Base-by-base conservation (phyloP, 169 alveolate species). In the Theileria orientalis region DNA sequence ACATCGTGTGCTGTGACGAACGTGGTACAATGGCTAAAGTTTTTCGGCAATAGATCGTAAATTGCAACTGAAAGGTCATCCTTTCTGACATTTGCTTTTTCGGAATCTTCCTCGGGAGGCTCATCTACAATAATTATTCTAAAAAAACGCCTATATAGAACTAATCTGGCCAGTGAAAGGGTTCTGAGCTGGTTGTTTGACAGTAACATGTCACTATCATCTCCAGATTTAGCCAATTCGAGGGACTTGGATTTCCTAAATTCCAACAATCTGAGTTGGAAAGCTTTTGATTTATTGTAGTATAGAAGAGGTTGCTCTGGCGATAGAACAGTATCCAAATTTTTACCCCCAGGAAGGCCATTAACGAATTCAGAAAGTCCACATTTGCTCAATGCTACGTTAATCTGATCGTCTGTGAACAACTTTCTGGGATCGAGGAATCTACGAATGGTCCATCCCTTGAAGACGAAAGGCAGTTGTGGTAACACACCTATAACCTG, bases 151-250 rank as follows among this genome's bases (percentile, higher is more conserved):
- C n/a, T n/a, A n/a, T n/a, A n/a, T n/a, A n/a, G n/a, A n/a, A n/a
- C n/a, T n/a, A n/a, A n/a, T n/a, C n/a, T n/a, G n/a, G n/a, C n/a
- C n/a, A n/a, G n/a, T n/a, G n/a, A n/a, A n/a, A 90, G 67, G 56
- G 77, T 87, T 19, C 95, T 77, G 52, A 87, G 86, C 63, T 77
- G 86, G 11, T 68, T 33, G 2, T 35, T 25, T 5, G 80, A 77
- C 2, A 77, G 59, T 14, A 61, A 19, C 74, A 68, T 57, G 51
- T 57, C 46, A n/a, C 41, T 9, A 9, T 52, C 35, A 14, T 35
- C 46, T 19, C 14, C 29, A 8, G 60, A 42, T 25, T 42, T 42
- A n/a, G n/a, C n/a, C n/a, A n/a, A n/a, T n/a, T n/a, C n/a, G n/a
- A n/a, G n/a, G n/a, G 49, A 41, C 49, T 41, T 41, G 8, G 49